phyloP scores from a whole-genome alignment of 169 alveolate genomes.

The Plasmodium relictum region DNA sequence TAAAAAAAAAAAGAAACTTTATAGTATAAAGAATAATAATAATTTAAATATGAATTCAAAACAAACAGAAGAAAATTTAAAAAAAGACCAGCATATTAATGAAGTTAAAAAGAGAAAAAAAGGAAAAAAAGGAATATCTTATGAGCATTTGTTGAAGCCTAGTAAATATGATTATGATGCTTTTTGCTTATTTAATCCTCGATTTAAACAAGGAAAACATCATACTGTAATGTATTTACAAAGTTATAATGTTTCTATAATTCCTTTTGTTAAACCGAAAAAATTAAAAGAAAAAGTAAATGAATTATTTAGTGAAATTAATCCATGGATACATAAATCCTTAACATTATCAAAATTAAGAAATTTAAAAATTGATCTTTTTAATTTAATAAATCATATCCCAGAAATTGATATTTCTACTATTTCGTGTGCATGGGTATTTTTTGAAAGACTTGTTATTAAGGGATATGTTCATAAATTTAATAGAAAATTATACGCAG shows the following conservation, averaged over 20 bases:
- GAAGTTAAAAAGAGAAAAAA: constrained; percentile 25
- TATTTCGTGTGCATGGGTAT: constrained; percentile 86
- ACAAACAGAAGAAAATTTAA: constrained; percentile 6
- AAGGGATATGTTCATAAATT: constrained; percentile 81
- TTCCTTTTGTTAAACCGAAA: constrained; percentile 74
- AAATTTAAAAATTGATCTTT: constrained; percentile 78
- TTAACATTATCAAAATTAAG: constrained; percentile 75
- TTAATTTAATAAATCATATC: constrained; percentile 77
- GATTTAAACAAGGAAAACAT: constrained; percentile 77
- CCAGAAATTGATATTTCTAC: constrained; percentile 86
- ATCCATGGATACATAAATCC: constrained; percentile 78
- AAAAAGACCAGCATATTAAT: constrained; percentile 8
- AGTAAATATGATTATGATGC: constrained; percentile 76
- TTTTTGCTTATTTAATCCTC: constrained; percentile 74
- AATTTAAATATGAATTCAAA: constrained; percentile 3
- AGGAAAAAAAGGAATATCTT: constrained; percentile 73
- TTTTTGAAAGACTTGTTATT: constrained; percentile 84
- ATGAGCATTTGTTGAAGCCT: constrained; percentile 73
- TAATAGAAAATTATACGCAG: constrained; percentile 85
- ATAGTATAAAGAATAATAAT: background rate
- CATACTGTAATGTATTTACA: constrained; percentile 73
- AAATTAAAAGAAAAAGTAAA: constrained; percentile 69
- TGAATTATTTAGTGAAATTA: constrained; percentile 74
- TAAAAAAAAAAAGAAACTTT: background rate
- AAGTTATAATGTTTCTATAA: constrained; percentile 72